Evolutionary conservation across 225 moss, liverwort and hornwort genomes (phyloP), one percentile per base, ranked within the genome.

Genomic region (Physcomitrellopsis africana): DNA sequence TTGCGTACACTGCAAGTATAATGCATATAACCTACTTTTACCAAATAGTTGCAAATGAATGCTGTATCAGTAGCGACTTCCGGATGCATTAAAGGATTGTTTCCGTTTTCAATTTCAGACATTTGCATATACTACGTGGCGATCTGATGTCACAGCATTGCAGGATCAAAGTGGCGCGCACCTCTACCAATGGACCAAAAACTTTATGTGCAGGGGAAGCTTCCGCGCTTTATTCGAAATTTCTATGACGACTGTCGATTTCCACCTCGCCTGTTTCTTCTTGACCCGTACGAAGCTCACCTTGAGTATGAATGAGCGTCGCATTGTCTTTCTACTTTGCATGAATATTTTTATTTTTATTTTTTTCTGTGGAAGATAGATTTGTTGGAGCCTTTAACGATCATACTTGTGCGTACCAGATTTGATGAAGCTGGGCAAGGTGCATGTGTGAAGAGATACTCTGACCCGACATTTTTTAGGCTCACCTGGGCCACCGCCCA

Each of bases 171-270:
- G 71, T 97, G 97, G 97, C 91, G 94, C 68, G 89, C 97, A 41
- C 85, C 85, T 47, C 74, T 94, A 69, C 90, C 92, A 11, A 89
- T 92, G 72, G 87, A 94, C 72, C 94, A 92, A 77, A 94, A 92
- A 51, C 83, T 90, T 19, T 99, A 93, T 79, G 83, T 81, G 12
- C 84, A 93, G 76, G 93, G 93, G 52, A 92, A 93, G 61, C 83
- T 93, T 51, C 97, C 97, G 58, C 90, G 85, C 53, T 99, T 99
- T 73, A 89, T 99, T 16, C 86, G 86, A 44, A 91, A 81, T 52
- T 90, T 94, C 8, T 99, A 99, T 37, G 94, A 99, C 41, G 94
- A 93, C 71, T 99, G 97, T 81, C 89, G 91, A 67, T 94, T 90
- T 59, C 97, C 97, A 72, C 97, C 97, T 79, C 90, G 92, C 23